A percentile compares a stretch with the other conserved stretches of the same genome.
phyloP scores from a whole-genome alignment of 2,329 filamentous ascomycete species.

The Xylaria sp. region DNA sequence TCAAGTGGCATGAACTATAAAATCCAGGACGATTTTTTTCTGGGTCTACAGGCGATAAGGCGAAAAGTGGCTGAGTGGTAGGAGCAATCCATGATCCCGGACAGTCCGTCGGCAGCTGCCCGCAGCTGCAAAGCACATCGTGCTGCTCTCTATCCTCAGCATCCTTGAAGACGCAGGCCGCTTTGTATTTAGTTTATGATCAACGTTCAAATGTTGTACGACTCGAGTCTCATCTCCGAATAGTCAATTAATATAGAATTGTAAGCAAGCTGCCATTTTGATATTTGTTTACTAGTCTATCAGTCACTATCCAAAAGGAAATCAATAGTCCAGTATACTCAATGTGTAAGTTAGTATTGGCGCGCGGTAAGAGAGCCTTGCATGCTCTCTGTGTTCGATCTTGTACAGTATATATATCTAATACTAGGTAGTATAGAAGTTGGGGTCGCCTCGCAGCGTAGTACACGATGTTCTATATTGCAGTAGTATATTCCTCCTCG shows the following conservation, averaged over 20 bases:
- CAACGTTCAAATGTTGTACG: neutral
- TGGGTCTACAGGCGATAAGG: constrained; percentile 15
- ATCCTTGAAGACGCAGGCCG: neutral
- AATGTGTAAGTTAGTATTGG: constrained; percentile 14
- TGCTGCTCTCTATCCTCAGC: neutral
- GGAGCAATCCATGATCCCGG: neutral
- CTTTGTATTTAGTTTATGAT: neutral
- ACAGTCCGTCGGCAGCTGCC: constrained; percentile 17
- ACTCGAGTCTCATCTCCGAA: constrained; percentile 13
- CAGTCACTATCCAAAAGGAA: constrained; percentile 23
- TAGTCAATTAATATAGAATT: constrained; percentile 26
- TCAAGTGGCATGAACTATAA: constrained; percentile 20
- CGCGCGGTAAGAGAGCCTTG: constrained; percentile 37
- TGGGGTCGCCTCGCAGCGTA: neutral
- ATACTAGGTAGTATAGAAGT: neutral
- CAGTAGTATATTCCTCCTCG: neutral
- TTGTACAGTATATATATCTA: neutral
- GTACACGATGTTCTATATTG: neutral
- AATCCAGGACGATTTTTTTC: constrained; percentile 31
- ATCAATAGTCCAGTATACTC: constrained; percentile 23
- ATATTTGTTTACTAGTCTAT: constrained; percentile 17
- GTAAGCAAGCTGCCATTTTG: neutral
- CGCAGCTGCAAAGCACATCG: constrained; percentile 10
- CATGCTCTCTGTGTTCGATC: constrained; percentile 14
- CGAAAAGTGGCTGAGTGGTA: too few relatives aligned